Base-by-base conservation (phyloP, 2,329 filamentous ascomycete species). In the Fusarium haematococcum region DNA sequence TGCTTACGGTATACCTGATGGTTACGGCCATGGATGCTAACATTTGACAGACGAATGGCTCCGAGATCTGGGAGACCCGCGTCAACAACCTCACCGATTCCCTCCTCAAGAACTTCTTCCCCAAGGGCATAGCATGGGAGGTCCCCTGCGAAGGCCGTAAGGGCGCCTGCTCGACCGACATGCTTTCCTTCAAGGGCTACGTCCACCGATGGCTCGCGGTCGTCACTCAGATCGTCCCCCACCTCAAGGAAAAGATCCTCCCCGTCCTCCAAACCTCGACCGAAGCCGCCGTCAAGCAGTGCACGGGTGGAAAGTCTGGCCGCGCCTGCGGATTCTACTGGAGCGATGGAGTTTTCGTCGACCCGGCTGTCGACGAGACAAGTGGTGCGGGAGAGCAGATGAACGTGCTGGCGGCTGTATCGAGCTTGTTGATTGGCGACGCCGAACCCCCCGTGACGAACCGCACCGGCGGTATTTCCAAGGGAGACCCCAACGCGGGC, bases 101-200 rank as follows among this genome's bases (percentile, higher is more conserved):
- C 5, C 83, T 86, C 2, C 69, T 88, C 20, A 78, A 83, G n/a
- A 82, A 85, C 69, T 91, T 91, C 82, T 90, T 90, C 83, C 85
- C 85, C 48, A 82, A 89, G 16, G 87, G 87, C 48, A 85, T 92
- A 74, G 90, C 93, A 75, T 90, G 85, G 65, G 94, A 96, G 81
- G 83, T 89, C 4, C 85, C 90, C 14, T 96, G 94, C 83, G 93
- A 95, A 75, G 77, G 79, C 37, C 76, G 80, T 32, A 83, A 86
- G 4, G 83, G 79, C 25, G 87, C 84, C 23, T 96, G 94, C 85
- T 91, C 91, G 67, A 86, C 89, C 57, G 94, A 96, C 77, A 93
- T 95, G 86, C 82, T 90, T 69, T 90, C 90, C 2, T 95, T 93
- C 88, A 94, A 94, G 82, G 92, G 92, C 43, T 91, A 92, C 67